Base-by-base conservation (phyloP, 805 yeast species). In the Starmerella lactis-condensi region DNA sequence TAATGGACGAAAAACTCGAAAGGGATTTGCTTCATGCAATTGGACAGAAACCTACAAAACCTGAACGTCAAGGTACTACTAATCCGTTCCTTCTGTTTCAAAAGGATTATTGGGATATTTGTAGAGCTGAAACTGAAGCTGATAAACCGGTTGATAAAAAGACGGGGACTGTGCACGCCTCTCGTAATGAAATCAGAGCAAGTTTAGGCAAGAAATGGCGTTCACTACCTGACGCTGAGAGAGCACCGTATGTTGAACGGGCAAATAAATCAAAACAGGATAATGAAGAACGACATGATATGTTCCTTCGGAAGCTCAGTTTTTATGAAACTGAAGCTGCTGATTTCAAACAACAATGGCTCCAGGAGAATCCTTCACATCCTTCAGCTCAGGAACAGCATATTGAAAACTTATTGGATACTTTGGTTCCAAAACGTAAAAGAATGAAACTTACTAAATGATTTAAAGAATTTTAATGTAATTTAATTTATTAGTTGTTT, bases 81-180 rank as follows among this genome's bases (percentile, higher is more conserved):
- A 57, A 57, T 36, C 62, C 62, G 15, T 57, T 55, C 30, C 35
- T 57, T 22, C 44, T 57, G 5, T 57, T 54, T 38, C 62, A 57
- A 31, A 57, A 57, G 32, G 56, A 53, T 23, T 54, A 52, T 36
- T 57, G 62, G 62, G 60, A 56, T 6, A 45, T 46, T 14, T 52
- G 60, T 32, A 47, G 59, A 13, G 40, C 44, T 19, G 52, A 49
- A 26, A 50, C 59, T 3, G 60, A 57, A 30, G 40, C 39, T 15
- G 40, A 38, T 22, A 51, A 51, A 31, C 55, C 47, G 26, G 36
- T 39, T 11, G 45, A 44, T 13, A 38, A 39, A 20, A 33, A 41
- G 7, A 40, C 47, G 1, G 51, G 51, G 5, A 30, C 23, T 6
- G 33, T 26, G 4, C 57, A 52, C 26, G 60, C 60, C 2, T 41